Evolutionary conservation across 768 basidiomycete species (phyloP), one percentile per base, ranked within the genome.

Genomic region (Sistotremastrum suecicum): DNA sequence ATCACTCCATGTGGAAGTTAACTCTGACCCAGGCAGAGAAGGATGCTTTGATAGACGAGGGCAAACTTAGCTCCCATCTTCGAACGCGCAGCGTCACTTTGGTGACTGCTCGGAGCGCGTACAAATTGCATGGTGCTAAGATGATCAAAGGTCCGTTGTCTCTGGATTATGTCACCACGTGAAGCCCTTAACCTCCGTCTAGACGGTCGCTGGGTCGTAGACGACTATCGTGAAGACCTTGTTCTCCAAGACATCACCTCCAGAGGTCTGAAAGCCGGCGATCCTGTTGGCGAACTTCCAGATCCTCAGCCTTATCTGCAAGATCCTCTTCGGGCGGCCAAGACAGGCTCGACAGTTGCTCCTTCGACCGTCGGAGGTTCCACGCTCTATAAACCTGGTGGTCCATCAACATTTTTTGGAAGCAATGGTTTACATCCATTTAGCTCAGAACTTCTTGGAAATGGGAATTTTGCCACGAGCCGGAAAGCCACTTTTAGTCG

Each of bases 191-290:
- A 3, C 34, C 0, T 39, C 6, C 33, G 37, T 50, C 12, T 46
- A 95, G 92, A 90, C 46, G 95, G 94, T 1, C 70, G 75, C 57
- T 94, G 91, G 84, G 80, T 98, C 1, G 74, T 76, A 5, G 95
- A 98, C 57, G 95, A 98, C 64, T 99, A 99, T 60, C 89, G 88
- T 63, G 95, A 99, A 61, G 83, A 82, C 37, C 84, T 84, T 47
- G 75, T 75, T 0, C 70, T 80, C 1, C 77, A 72, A 49, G 84
- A 88, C 39, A 83, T 87, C 54, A 72, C 78, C 3, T 75, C 76
- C n/a, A 77, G 79, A 34, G 92, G 90, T 5, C 71, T 88, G 53
- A 81, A 83, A 51, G 72, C 92, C 0, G 84, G 86, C 8, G 83
- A 88, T 44, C 74, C 67, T 5, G 90, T 92, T 12, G 84, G 83